Evolutionary conservation across 1,139 yeast species (phyloP), one percentile per base, ranked within the genome.

Genomic region (Magnusiomyces tetraspermus): DNA sequence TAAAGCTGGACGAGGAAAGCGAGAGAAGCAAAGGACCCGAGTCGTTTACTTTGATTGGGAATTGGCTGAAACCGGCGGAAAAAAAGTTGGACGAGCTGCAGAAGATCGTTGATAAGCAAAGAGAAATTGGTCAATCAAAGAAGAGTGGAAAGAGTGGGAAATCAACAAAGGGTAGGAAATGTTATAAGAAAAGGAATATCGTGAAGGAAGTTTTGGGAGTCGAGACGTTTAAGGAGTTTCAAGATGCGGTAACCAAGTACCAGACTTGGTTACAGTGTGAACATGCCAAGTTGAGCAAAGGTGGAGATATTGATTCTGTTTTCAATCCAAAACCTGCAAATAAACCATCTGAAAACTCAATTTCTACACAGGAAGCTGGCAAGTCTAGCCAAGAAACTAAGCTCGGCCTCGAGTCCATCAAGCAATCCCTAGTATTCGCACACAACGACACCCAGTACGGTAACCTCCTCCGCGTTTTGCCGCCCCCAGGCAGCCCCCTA

Each of bases 361-460:
- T n/a, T n/a, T n/a, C n/a, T n/a, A n/a, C n/a, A n/a, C n/a, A 33
- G 4, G 38, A 8, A 5, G 17, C 17, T 15, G 10, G 38, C 17
- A 8, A 15, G n/a, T 19, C 45, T 13, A 70, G 69, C 13, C 62
- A 61, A 38, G 72, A 71, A 21, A 68, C 65, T n/a, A 8, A 15
- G n/a, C 22, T 48, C 6, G 70, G 69, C 13, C 62, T 61, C 37
- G 72, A 71, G 21, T 68, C 65, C 6, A 69, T 82, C 54, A 68
- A 75, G 40, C 67, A 73, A 15, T 72, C 74, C 56, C 72, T 85
- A 58, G 88, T 79, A 38, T 92, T 92, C 64, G 88, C 97, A 61
- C 97, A 90, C 67, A 90, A 90, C 65, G 97, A 90, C 68, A 85
- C 98, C 1, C 98, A 92, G 67, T 92, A 92, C 66, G 98, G 98